Evolutionary conservation across 2,329 filamentous ascomycete genomes (phyloP).

Genomic region (Penicillium sp.): DNA sequence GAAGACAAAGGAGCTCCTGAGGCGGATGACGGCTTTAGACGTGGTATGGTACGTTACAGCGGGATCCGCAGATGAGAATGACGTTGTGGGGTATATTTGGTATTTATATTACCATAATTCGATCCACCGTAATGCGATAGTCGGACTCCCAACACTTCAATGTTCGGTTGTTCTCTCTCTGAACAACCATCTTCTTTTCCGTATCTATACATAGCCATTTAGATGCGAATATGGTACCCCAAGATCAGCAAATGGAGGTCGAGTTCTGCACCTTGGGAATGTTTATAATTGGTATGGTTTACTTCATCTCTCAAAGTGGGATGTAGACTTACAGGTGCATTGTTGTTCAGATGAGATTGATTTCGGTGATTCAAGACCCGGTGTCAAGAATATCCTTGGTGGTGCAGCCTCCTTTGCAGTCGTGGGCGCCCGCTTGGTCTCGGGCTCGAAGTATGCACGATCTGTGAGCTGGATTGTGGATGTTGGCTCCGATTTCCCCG

Average conservation of each 20-base stretch:
- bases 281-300: slow-evolving; percentile 59
- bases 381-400: slow-evolving; percentile 75
- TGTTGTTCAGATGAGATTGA: slow-evolving; percentile 77
- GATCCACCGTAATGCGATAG: slow-evolving; percentile 12
- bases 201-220: slow-evolving; percentile 10
- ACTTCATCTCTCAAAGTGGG: not conserved
- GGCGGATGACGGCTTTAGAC: slow-evolving; percentile 17
- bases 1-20: slow-evolving; percentile 19
- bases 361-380: slow-evolving; percentile 66
- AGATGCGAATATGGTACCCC: slow-evolving; percentile 6
- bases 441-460: slow-evolving; percentile 63
- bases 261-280: slow-evolving; percentile 62
- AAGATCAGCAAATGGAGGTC: slow-evolving; percentile 28
- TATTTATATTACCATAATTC: slow-evolving; percentile 16
- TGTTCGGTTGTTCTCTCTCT: not conserved
- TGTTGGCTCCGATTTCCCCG: slow-evolving; percentile 81
- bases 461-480: slow-evolving; percentile 89
- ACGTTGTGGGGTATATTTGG: slow-evolving; percentile 13
- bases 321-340: slow-evolving; percentile 11
- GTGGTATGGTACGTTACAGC: slow-evolving; percentile 11
- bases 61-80: not conserved
- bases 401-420: slow-evolving; percentile 86
- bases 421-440: slow-evolving; percentile 83
- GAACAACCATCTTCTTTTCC: not conserved
- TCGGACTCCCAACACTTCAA: not conserved